These are phyloP conservation scores for Huiozyma naganishii DNA, from an alignment of 805 yeast species.

Conservation along the genomic window DNA sequence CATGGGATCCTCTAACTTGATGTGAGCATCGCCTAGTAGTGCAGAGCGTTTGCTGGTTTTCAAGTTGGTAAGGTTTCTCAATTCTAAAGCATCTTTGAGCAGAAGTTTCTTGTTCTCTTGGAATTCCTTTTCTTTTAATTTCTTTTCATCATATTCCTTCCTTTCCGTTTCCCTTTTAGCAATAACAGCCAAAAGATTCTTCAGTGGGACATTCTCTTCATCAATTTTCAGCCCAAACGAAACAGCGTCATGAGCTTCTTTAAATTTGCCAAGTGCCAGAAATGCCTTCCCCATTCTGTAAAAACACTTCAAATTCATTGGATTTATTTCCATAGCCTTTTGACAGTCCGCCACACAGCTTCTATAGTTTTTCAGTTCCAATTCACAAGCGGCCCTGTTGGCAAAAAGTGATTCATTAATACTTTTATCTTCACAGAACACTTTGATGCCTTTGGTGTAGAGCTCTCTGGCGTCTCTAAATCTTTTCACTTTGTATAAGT, in stretches of 20 bases:
- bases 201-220: constrained; percentile 45
- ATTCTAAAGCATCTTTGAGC: constrained; percentile 47
- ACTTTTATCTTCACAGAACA: constrained; percentile 45
- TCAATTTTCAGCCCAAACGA: constrained; percentile 58
- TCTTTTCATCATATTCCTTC: constrained; percentile 13
- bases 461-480: constrained; percentile 67
- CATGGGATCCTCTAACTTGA: constrained; percentile 49
- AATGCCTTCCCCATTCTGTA: constrained; percentile 80
- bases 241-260: constrained; percentile 61
- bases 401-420: constrained; percentile 55
- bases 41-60: constrained; percentile 46
- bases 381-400: constrained; percentile 86
- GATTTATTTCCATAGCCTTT: constrained; percentile 52
- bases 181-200: constrained; percentile 35
- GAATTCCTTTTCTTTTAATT: constrained; percentile 12
- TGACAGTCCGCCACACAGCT: constrained; percentile 80
- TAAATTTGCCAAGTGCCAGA: constrained; percentile 49
- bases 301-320: constrained; percentile 70
- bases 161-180: constrained; percentile 29
- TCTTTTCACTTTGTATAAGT: constrained; percentile 59
- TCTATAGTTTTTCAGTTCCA: constrained; percentile 77
- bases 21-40: constrained; percentile 39
- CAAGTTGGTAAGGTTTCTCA: constrained; percentile 46
- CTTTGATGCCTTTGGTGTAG: constrained; percentile 71
- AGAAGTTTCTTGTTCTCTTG: constrained; percentile 31